Percentiles rank a stretch among this genome's conserved stretches.
Conservation (phyloP, 192 early-diverging fungal genomes). For the Coemansia sp. region DNA sequence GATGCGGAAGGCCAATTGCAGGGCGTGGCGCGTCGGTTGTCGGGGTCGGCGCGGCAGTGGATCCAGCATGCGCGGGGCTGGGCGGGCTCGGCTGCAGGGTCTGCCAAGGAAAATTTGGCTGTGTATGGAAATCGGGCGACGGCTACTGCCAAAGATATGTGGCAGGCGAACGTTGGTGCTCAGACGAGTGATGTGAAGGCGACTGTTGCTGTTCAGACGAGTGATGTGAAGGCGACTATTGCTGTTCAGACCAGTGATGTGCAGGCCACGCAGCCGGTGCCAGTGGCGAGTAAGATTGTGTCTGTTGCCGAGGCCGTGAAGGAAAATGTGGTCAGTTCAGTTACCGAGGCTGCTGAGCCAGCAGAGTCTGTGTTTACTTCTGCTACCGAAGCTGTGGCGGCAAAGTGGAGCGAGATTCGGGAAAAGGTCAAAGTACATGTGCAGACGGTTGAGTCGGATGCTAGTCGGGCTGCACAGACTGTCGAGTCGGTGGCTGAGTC, state of each 20-base stretch:
- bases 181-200: not conserved
- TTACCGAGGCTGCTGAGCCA: conserved; percentile 1
- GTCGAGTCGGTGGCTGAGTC: not conserved
- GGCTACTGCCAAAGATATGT: conserved; percentile 19
- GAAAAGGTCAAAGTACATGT: not conserved
- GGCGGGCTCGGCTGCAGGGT: conserved; percentile 31
- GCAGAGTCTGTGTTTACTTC: not conserved
- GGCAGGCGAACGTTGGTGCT: conserved; percentile 17
- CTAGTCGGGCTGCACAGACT: not conserved
- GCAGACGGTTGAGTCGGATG: conserved; percentile 1
- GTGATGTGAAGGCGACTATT: not conserved
- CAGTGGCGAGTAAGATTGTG: conserved; percentile 1
- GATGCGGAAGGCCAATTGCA: conserved; percentile 26
- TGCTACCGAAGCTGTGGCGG: not conserved
- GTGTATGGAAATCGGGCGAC: conserved; percentile 19
- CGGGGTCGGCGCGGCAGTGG: conserved; percentile 50
- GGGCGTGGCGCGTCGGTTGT: conserved; percentile 21
- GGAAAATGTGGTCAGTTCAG: not conserved
- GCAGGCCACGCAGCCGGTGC: not conserved
- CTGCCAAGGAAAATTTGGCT: conserved; percentile 24
- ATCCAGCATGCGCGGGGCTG: conserved; percentile 41
- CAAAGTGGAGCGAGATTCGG: not conserved
- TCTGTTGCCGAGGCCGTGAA: not conserved
- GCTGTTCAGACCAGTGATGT: not conserved
- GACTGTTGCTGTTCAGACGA: too few species aligned